A percentile compares a stretch with the other conserved stretches of the same genome.
These are phyloP conservation scores for Penicillium sumatraense DNA, from an alignment of 2,329 filamentous ascomycete species.

Conservation along the genomic window DNA sequence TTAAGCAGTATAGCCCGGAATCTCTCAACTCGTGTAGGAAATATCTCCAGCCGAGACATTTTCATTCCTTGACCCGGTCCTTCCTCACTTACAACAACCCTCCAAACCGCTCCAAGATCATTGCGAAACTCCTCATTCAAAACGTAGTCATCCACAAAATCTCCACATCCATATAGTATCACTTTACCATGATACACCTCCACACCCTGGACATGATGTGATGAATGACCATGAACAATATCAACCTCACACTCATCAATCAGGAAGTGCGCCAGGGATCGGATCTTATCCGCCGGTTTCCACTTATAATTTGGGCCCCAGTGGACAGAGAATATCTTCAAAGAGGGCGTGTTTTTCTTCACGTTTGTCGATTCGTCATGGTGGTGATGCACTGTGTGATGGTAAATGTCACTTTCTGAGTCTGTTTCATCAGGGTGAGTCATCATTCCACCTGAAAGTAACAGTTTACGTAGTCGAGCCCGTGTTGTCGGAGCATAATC, in stretches of 20 bases:
- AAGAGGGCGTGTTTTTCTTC: constrained; percentile 11
- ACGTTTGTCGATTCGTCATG: neutral
- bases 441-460: constrained; percentile 6
- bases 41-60: constrained; percentile 35
- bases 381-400: constrained; percentile 3
- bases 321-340: constrained; percentile 46
- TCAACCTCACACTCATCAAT: constrained; percentile 48
- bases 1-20: constrained; percentile 39
- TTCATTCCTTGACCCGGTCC: neutral
- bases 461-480: constrained; percentile 26
- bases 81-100: constrained; percentile 33
- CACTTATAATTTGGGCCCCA: constrained; percentile 49
- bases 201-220: constrained; percentile 48
- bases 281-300: constrained; percentile 37
- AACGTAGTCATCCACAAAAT: constrained; percentile 51
- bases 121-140: constrained; percentile 40
- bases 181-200: constrained; percentile 41
- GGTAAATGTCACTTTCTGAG: constrained; percentile 4
- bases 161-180: constrained; percentile 48
- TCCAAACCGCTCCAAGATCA: constrained; percentile 47
- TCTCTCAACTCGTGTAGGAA: constrained; percentile 39
- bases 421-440: neutral
- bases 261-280: constrained; percentile 42
- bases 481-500: constrained; percentile 36
- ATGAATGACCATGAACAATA: constrained; percentile 48